Evolutionary conservation across 331 rosid species (phyloP), one percentile per base, ranked within the genome.

Genomic region (Rhamnella rubrinervis): DNA sequence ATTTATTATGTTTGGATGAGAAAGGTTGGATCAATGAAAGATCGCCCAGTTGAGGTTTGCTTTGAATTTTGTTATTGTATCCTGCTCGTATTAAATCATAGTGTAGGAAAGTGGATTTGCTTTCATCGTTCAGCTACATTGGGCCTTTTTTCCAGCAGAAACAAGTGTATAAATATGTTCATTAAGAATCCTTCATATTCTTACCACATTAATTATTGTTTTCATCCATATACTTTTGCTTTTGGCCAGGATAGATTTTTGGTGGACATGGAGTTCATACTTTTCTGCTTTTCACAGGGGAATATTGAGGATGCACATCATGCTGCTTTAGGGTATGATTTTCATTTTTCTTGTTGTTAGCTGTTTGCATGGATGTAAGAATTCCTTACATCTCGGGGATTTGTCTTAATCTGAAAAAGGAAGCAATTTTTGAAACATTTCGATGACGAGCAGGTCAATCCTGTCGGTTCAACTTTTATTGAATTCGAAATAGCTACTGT

Each of bases 1-100:
- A 75, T 86, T 59, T 88, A 75, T 76, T 89, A 85, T 65, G 44
- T 75, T 71, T 93, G 98, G 98, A 78, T 72, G 44, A 82, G 81
- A 75, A 88, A 88, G 80, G 83, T 70, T 77, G 89, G 86, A 23
- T 31, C 83, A n/a, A 71, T 74, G 83, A 84, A 78, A 74, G 47
- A 13, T 51, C 77, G 86, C 77, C 84, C 85, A 6, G 8, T 63
- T 31, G 86, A 90, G 95, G 98, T 89, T 80, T 71, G 37, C 58
- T 59, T 62, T 68, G 10, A 26, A 53, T 18, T 18, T 18, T n/a
- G 7, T 8, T 53, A 8, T 21, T 17, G 49, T 44, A 9, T 14
- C 26, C 0, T 18, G 20, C 58, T 53, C 21, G 1, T 17, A 6
- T 53, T 31, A 31, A 31, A 31, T 31, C 35, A 31, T 31, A 31